Evolutionary conservation across 371 early-diverging fungal genomes (phyloP), one percentile per base, ranked within the genome.

Genomic region (Circinella umbellata): DNA sequence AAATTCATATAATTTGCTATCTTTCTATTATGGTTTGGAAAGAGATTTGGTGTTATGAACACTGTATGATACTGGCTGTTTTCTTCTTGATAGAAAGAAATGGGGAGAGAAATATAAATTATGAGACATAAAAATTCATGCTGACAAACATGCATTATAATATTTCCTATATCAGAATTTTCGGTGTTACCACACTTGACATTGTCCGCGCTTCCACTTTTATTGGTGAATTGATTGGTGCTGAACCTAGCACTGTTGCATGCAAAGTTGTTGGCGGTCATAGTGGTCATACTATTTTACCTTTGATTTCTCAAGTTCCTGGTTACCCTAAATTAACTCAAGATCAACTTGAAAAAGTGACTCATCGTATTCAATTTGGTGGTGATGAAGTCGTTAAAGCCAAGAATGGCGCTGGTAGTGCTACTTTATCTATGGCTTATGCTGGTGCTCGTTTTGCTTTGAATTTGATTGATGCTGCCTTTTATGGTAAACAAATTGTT

Each of bases 331-430:
- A 77, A 63, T 88, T 94, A 74, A 78, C 84, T 55, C 77, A 92
- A 49, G 93, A 89, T 37, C 91, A 94, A 84, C 78, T 90, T 69
- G 92, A 92, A 68, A 74, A 85, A 35, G 86, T 96, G 18, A 94
- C 92, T 64, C 74, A 95, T 54, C 91, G 97, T 66, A 94, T 96
- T 70, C 97, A 96, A 80, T 96, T 86, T 81, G 97, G 95, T 76
- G 97, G 97, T 70, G 97, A 96, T 77, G 97, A 96, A 80, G 97
- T 96, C 69, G 95, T 96, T 77, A 92, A 95, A 87, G 97, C 97
- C 70, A 96, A 96, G 88, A 91, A 87, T 68, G 91, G 91, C 62
- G 85, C 89, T 61, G 91, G 91, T 64, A 91, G 91, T 37, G 95
- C 96, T 46, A 96, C 96, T 11, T 84, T 96, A 15, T 93, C 93